A percentile compares a stretch with the other conserved stretches of the same genome.
phyloP scores from a whole-genome alignment of 495 filamentous ascomycete genomes.

The Glutinoglossum americanum region DNA sequence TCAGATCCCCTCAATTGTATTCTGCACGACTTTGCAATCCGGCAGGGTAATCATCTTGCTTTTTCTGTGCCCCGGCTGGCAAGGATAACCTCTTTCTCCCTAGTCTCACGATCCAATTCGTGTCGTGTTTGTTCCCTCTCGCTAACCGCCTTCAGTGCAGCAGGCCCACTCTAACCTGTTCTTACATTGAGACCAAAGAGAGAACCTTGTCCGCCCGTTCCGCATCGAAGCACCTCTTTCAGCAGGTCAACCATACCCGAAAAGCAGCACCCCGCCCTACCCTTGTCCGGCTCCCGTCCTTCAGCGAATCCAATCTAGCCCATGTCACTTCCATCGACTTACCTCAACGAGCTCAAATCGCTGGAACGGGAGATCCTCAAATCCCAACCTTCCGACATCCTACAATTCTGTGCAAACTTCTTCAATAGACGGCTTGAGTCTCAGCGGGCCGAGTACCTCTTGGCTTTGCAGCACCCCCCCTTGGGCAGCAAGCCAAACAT shows the following conservation, averaged over 20 bases:
- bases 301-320: background rate
- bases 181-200: no score
- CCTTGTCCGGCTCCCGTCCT: background rate
- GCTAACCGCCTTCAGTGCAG: background rate
- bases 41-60: background rate
- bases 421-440: slow-evolving; percentile 38
- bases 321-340: slow-evolving; percentile 31
- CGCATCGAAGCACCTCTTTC: background rate
- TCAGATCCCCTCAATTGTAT: background rate
- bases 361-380: slow-evolving; percentile 33
- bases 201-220: background rate
- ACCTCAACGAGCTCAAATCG: slow-evolving; percentile 34
- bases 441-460: slow-evolving; percentile 32
- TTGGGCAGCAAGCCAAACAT: slow-evolving; percentile 17
- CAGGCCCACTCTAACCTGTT: background rate
- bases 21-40: background rate
- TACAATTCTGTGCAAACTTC: slow-evolving; percentile 48
- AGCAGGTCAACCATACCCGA: background rate
- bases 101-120: background rate
- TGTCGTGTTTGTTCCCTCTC: background rate
- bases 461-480: slow-evolving; percentile 18
- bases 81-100: background rate
- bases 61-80: background rate
- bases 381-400: slow-evolving; percentile 31
- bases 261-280: background rate